A percentile compares a stretch with the other conserved stretches of the same genome.
These are phyloP conservation scores for Coemansia sp. DNA, from an alignment of 192 early-diverging fungal genomes.

Conservation along the genomic window DNA sequence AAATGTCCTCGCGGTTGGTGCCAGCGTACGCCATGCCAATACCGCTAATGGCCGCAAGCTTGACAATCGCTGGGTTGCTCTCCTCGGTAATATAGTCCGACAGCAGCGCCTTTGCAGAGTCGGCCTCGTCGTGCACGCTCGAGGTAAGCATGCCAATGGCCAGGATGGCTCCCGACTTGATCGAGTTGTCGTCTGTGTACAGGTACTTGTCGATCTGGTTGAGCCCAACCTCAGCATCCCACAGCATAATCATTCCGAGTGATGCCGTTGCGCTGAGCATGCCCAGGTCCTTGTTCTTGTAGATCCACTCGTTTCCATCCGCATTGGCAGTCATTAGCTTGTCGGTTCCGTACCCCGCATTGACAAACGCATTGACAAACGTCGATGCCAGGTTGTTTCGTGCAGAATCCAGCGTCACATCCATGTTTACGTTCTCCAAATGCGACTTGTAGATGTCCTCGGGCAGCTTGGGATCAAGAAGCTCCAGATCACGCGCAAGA, in stretches of 20 bases:
- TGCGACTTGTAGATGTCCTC: constrained; percentile 99
- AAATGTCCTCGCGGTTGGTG: constrained; percentile 80
- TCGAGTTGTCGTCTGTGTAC: constrained; percentile 75
- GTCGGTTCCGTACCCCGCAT: constrained; percentile 93
- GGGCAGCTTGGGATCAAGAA: constrained; percentile 92
- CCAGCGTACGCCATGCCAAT: constrained; percentile 96
- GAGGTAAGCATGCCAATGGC: constrained; percentile 92
- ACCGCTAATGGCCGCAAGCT: constrained; percentile 83
- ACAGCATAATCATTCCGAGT: constrained; percentile 87
- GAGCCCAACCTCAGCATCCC: constrained; percentile 92
- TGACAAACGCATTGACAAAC: constrained; percentile 99
- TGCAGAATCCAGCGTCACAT: constrained; percentile 83
- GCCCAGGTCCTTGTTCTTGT: constrained; percentile 97
- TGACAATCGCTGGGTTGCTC: constrained; percentile 56
- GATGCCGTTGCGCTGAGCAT: constrained; percentile 97
- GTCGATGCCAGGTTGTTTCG: constrained; percentile 95
- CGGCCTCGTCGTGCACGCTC: constrained; percentile 87
- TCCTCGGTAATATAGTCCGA: constrained; percentile 75
- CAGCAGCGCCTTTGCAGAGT: constrained; percentile 88
- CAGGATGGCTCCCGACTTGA: constrained; percentile 91
- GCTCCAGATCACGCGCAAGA: constrained; percentile 89
- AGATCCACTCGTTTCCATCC: constrained; percentile 86
- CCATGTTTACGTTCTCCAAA: constrained; percentile 81
- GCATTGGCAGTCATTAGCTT: constrained; percentile 75
- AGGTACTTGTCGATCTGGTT: constrained; percentile 94